Percentiles rank a stretch among this genome's conserved stretches.
phyloP scores from a whole-genome alignment of 352 stramenopile species.

The Thraustotheca clavata region DNA sequence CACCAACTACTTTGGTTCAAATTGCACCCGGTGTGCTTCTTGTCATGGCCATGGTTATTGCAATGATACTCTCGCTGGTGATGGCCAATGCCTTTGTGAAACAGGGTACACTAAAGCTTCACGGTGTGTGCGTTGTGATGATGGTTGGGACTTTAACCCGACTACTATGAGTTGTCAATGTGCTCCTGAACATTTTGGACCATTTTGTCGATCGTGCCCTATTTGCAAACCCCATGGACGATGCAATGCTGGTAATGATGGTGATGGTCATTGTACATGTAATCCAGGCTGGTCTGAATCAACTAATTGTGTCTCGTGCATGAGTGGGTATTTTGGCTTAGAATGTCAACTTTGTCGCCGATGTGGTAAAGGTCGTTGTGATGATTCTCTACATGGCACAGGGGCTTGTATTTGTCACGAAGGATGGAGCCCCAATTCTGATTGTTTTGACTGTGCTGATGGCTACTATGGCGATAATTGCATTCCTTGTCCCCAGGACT shows the following conservation, averaged over 20 bases:
- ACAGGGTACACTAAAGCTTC: slow-evolving; percentile 71
- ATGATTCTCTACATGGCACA: slow-evolving; percentile 64
- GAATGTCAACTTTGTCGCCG: slow-evolving; percentile 63
- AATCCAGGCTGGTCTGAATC: slow-evolving; percentile 79
- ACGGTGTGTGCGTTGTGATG: slow-evolving; percentile 66
- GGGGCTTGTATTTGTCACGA: slow-evolving; percentile 76
- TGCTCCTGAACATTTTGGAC: slow-evolving; percentile 68
- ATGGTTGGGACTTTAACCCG: slow-evolving; percentile 84
- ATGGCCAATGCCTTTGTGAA: slow-evolving; percentile 74
- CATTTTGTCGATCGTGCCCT: slow-evolving; percentile 68
- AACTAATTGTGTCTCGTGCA: slow-evolving; percentile 84
- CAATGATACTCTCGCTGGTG: slow-evolving; percentile 53
- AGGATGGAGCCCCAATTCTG: slow-evolving; percentile 58
- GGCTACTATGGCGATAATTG: slow-evolving; percentile 77
- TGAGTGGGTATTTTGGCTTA: slow-evolving; percentile 70
- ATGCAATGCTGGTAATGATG: slow-evolving; percentile 73
- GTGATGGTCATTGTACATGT: slow-evolving; percentile 77
- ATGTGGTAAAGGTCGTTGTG: slow-evolving; percentile 69
- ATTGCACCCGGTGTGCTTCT: slow-evolving; percentile 64
- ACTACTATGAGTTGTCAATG: slow-evolving; percentile 83
- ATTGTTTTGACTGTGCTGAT: slow-evolving; percentile 79
- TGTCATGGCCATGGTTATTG: slow-evolving; percentile 79
- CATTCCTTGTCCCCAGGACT: slow-evolving; percentile 52
- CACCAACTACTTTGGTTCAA: slow-evolving; percentile 58
- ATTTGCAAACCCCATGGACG: slow-evolving; percentile 79